Evolutionary conservation across 768 basidiomycete genomes (phyloP).

Genomic region (Plicaturopsis crispa): DNA sequence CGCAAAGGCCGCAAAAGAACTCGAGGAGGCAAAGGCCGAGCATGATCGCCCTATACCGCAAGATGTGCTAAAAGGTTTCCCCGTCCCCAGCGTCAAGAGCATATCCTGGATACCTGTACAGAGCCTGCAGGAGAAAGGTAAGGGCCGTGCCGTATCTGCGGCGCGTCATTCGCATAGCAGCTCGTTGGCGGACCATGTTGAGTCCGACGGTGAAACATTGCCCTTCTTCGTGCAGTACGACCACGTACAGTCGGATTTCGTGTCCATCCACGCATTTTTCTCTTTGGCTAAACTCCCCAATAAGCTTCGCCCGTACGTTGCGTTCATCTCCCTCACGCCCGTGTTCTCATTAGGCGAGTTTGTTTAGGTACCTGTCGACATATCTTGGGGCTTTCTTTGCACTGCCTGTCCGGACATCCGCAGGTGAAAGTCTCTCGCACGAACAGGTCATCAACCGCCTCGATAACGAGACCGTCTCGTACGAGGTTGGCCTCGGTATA

Average conservation of each 20-base stretch:
- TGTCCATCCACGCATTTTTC: slow-evolving; percentile 72
- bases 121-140: slow-evolving; percentile 55
- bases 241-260: slow-evolving; percentile 93
- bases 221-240: slow-evolving; percentile 94
- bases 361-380: slow-evolving; percentile 59
- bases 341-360: too few species aligned
- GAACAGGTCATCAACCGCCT: slow-evolving; percentile 90
- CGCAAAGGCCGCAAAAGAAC: slow-evolving; percentile 50
- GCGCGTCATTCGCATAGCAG: slow-evolving; percentile 22
- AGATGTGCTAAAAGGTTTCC: slow-evolving; percentile 76
- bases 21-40: slow-evolving; percentile 81
- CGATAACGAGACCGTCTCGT: slow-evolving; percentile 86
- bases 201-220: slow-evolving; percentile 55
- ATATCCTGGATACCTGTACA: slow-evolving; percentile 89
- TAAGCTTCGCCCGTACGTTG: slow-evolving; percentile 59
- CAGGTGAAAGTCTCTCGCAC: slow-evolving; percentile 66
- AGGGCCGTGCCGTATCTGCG: slow-evolving; percentile 29
- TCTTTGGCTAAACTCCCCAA: slow-evolving; percentile 69
- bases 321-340: slow-evolving; percentile 8
- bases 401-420: slow-evolving; percentile 65
- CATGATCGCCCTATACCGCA: slow-evolving; percentile 79
- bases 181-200: slow-evolving; percentile 54
- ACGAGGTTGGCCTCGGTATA: slow-evolving; percentile 65
- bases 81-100: slow-evolving; percentile 83
- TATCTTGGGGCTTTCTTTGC: slow-evolving; percentile 86